Base-by-base conservation (phyloP, 2,329 filamentous ascomycete species). In the Fusarium papillatum region DNA sequence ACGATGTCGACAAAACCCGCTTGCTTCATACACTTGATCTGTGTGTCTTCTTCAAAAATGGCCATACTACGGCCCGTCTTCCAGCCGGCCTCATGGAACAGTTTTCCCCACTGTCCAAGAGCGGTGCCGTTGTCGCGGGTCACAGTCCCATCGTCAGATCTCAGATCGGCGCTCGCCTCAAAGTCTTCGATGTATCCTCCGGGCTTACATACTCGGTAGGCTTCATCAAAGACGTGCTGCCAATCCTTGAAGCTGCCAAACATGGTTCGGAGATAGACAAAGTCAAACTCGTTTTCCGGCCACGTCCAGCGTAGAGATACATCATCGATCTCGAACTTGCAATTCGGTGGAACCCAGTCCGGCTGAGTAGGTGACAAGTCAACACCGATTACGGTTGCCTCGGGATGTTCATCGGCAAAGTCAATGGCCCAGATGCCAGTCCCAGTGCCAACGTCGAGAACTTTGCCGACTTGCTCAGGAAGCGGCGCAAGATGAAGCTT, bases 401-500 rank as follows among this genome's bases (percentile, higher is more conserved):
- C 55, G 2, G 71, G 68, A 31, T 69, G 62, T n/a, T 73, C 59
- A 29, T 66, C 65, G 7, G 64, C 71, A 48, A 73, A 71, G 24
- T 73, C 71, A 17, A 73, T 71, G 19, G 71, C 71, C 69, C 65
- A 73, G 75, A 78, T 68, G 24, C 70, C 68, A 17, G 70, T 73
- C 19, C 70, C 70, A 3, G 70, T 73, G 3, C 68, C 71, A 17
- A 71, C 31, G n/a, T 73, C 71, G 6, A 73, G 65, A n/a, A 73
- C 71, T 16, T 66, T 69, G 17, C 50, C 53, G 9, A 68, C 50
- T 26, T 55, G 14, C 4, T 55, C 19, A 5, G 59, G 26, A 2
- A 71, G 60, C 7, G 69, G 69, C 3, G 65, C 69, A 7, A 71
- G 59, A 22, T 55, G 34, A 5, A 71, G 69, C 26, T 64, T 69